A percentile compares a stretch with the other conserved stretches of the same genome.
Evolutionary conservation across 1,139 yeast species (phyloP).

Genomic region (Debaryomycetaceae sp.): DNA sequence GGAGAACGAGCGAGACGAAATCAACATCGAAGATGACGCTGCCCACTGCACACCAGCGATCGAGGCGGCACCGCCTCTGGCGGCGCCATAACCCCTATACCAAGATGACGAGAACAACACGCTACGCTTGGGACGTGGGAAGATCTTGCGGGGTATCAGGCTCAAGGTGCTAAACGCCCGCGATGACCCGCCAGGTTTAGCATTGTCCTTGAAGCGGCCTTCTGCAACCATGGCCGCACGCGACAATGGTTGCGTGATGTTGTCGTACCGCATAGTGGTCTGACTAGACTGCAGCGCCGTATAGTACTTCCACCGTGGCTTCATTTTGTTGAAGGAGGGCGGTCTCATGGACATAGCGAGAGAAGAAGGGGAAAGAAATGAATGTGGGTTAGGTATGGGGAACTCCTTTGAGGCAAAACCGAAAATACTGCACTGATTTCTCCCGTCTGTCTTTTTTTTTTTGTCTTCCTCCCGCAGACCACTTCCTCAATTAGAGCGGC

Average conservation of each 20-base stretch:
- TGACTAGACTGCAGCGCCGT: slow-evolving; percentile 17
- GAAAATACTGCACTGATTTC: too few relatives aligned
- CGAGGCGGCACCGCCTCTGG: not conserved
- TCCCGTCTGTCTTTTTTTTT: too few relatives aligned
- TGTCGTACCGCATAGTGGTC: slow-evolving; percentile 24
- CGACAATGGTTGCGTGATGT: slow-evolving; percentile 41
- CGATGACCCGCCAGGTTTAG: slow-evolving; percentile 4
- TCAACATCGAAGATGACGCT: slow-evolving; percentile 7
- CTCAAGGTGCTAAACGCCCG: slow-evolving; percentile 1
- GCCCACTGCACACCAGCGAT: too few relatives aligned
- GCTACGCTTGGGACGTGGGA: slow-evolving; percentile 58
- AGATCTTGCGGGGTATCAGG: slow-evolving; percentile 12
- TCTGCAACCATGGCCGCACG: slow-evolving; percentile 40
- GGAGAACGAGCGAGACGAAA: slow-evolving; percentile 24
- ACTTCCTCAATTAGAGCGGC: too few relatives aligned
- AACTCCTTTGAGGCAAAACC: too few relatives aligned
- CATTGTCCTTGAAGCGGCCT: slow-evolving; percentile 16
- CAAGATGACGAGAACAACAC: slow-evolving; percentile 6
- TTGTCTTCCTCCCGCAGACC: too few relatives aligned
- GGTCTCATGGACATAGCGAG: slow-evolving; percentile 23
- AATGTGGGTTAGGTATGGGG: too few relatives aligned
- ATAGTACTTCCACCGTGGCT: slow-evolving; percentile 11
- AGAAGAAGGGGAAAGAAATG: too few relatives aligned
- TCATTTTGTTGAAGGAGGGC: slow-evolving; percentile 15
- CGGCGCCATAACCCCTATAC: not conserved